Evolutionary conservation across 1,284 basidiomycete species (phyloP).

Genomic region (Malassezia slooffiae): DNA sequence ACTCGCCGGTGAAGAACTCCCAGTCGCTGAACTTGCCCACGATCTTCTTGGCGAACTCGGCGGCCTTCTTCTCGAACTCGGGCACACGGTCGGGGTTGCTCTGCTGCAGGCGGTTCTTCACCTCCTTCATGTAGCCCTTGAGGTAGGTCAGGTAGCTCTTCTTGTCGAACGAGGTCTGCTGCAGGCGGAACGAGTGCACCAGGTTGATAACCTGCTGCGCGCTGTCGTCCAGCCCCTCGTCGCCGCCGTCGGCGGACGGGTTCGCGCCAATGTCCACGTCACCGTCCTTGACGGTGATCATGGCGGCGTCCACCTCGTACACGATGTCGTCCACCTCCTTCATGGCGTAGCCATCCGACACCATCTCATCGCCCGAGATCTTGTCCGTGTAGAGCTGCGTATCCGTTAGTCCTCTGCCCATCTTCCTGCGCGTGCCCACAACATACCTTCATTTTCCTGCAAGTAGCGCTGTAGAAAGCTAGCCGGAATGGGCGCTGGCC

Average conservation of each 20-base stretch:
- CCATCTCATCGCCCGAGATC: slow-evolving; percentile 75
- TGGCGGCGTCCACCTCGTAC: slow-evolving; percentile 75
- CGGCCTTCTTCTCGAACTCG: slow-evolving; percentile 74
- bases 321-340: slow-evolving; percentile 72
- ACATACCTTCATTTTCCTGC: slow-evolving; percentile 14
- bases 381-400: slow-evolving; percentile 59
- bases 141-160: slow-evolving; percentile 75
- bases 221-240: slow-evolving; percentile 73
- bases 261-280: slow-evolving; percentile 77
- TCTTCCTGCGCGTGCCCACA: neutral
- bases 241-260: slow-evolving; percentile 66
- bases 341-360: slow-evolving; percentile 32
- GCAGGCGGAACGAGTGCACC: slow-evolving; percentile 81
- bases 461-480: no score
- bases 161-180: slow-evolving; percentile 77
- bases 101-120: slow-evolving; percentile 54
- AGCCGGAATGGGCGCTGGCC: no score
- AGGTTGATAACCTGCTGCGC: slow-evolving; percentile 73
- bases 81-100: slow-evolving; percentile 60
- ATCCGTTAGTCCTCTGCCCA: no score
- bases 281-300: slow-evolving; percentile 67
- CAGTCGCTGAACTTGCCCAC: slow-evolving; percentile 79
- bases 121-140: slow-evolving; percentile 74
- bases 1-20: slow-evolving; percentile 77
- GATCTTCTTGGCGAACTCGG: slow-evolving; percentile 56